Conservation (phyloP, 2,329 filamentous ascomycete genomes). For the Fusarium nelsonii region DNA sequence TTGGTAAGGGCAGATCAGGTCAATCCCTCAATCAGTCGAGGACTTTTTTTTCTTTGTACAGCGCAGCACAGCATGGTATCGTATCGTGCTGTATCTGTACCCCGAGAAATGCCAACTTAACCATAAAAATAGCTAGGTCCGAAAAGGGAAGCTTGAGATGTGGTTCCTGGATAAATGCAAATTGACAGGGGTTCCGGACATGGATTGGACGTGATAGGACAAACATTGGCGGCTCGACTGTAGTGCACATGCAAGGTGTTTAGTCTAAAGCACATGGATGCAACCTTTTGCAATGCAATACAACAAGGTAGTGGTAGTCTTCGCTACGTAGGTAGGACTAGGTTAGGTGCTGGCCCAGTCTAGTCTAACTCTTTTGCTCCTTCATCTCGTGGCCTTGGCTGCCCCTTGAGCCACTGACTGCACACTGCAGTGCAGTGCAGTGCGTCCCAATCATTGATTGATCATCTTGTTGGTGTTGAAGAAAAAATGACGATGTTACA, state of each 20-base stretch:
- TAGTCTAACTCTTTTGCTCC: slow-evolving; percentile 1
- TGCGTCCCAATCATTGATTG: slow-evolving; percentile 1
- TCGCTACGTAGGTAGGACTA: neutral
- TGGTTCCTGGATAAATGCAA: slow-evolving; percentile 43
- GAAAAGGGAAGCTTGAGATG: slow-evolving; percentile 35
- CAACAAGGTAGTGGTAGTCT: neutral
- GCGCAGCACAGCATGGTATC: neutral
- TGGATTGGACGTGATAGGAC: slow-evolving; percentile 23
- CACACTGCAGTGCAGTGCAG: neutral
- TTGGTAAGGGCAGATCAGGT: slow-evolving; percentile 4
- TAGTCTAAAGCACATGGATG: slow-evolving; percentile 5
- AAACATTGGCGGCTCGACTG: slow-evolving; percentile 24
- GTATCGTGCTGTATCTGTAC: neutral
- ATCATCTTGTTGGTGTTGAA: neutral
- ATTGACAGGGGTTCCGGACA: slow-evolving; percentile 22
- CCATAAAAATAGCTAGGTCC: slow-evolving; percentile 31
- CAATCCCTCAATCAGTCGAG: slow-evolving; percentile 1
- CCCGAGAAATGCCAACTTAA: slow-evolving; percentile 26
- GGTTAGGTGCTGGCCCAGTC: no score
- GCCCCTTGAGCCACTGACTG: slow-evolving; percentile 15
- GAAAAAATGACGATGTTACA: slow-evolving; percentile 16
- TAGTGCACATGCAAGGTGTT: neutral
- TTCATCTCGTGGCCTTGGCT: slow-evolving; percentile 31
- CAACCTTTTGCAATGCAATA: slow-evolving; percentile 8
- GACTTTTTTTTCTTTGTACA: neutral